Conservation (phyloP, 495 filamentous ascomycete genomes). For the Amphirosellinia nigrospora region DNA sequence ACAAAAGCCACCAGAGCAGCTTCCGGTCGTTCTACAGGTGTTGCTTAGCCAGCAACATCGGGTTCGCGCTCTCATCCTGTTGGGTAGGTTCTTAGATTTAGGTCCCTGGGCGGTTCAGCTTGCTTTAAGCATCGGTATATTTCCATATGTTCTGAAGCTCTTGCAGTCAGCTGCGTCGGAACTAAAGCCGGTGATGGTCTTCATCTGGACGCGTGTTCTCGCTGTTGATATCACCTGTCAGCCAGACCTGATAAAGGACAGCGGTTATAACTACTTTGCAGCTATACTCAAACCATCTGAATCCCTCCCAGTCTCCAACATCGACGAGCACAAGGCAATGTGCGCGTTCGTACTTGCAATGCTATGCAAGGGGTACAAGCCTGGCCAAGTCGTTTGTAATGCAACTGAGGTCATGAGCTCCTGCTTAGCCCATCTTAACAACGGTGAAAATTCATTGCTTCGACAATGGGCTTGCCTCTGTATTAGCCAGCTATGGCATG, state of each 20-base stretch:
- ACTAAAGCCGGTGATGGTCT: conserved; percentile 98
- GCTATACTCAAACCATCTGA: conserved; percentile 83
- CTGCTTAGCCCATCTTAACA: conserved; percentile 79
- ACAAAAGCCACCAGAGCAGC: conserved; percentile 86
- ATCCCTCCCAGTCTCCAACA: conserved; percentile 80
- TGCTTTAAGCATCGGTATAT: conserved; percentile 96
- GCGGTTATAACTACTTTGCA: conserved; percentile 95
- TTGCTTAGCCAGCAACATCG: conserved; percentile 94
- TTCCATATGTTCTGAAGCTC: conserved; percentile 96
- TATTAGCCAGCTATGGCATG: conserved; percentile 92
- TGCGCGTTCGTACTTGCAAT: conserved; percentile 97
- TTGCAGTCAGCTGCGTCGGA: conserved; percentile 94
- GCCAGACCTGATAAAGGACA: conserved; percentile 91
- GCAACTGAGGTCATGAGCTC: conserved; percentile 84
- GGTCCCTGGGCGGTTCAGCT: conserved; percentile 98
- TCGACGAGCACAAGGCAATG: conserved; percentile 96
- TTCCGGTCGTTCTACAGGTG: conserved; percentile 95
- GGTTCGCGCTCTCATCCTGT: conserved; percentile 87
- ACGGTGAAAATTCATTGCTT: conserved; percentile 84
- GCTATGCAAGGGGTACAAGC: conserved; percentile 91
- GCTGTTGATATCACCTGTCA: conserved; percentile 95
- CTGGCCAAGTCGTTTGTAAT: conserved; percentile 87
- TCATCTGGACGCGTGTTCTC: conserved; percentile 97
- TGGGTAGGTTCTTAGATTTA: conserved; percentile 92
- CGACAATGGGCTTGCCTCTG: conserved; percentile 97